These are phyloP conservation scores for Scleromitrula shiraiana DNA, from an alignment of 2,329 filamentous ascomycete species.

Conservation along the genomic window DNA sequence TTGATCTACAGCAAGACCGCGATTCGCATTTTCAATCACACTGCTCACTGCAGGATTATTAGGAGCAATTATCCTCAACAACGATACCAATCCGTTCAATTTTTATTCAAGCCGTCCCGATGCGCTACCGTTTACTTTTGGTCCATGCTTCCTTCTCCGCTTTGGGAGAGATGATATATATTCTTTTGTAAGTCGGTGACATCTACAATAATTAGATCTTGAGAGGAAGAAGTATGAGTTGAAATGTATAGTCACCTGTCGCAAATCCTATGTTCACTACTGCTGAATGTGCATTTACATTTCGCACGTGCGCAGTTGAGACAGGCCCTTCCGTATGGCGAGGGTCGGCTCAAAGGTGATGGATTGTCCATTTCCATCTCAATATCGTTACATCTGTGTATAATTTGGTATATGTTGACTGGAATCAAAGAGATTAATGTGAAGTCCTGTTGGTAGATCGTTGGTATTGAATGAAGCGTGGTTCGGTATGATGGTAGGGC, in stretches of 20 bases:
- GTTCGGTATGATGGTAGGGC: too few species aligned
- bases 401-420: too few species aligned
- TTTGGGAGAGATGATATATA: conserved; percentile 10
- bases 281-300: conserved; percentile 2
- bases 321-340: conserved; percentile 3
- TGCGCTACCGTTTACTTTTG: conserved; percentile 9
- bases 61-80: conserved; percentile 2
- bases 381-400: too few species aligned
- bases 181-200: conserved; percentile 12
- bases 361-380: too few species aligned
- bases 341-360: too few species aligned
- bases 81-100: conserved; percentile 13
- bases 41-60: too few species aligned
- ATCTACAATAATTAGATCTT: conserved; percentile 6
- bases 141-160: conserved; percentile 7
- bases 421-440: too few species aligned
- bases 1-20: too few species aligned
- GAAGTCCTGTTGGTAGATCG: too few species aligned
- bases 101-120: conserved; percentile 16
- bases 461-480: too few species aligned
- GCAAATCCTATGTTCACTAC: background rate
- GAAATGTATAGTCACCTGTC: background rate
- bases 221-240: too few species aligned
- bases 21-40: conserved; percentile 7
- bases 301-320: conserved; percentile 4